phyloP scores from a whole-genome alignment of 1,139 yeast genomes.

The Scheffersomyces insectosa region DNA sequence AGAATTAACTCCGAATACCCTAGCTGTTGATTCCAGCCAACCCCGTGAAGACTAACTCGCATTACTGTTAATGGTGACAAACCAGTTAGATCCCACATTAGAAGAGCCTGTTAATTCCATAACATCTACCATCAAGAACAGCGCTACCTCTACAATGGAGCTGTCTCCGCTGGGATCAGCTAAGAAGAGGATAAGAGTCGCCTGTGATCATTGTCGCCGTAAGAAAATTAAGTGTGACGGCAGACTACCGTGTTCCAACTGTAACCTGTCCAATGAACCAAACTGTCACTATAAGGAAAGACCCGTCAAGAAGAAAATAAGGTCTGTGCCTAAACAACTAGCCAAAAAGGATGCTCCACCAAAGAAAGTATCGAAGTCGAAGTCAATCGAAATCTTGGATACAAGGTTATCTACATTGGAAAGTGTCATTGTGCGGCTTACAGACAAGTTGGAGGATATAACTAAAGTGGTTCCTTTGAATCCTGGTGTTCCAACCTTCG shows the following conservation, averaged over 20 bases:
- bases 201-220: slow-evolving; percentile 15
- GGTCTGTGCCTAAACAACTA: slow-evolving; percentile 1
- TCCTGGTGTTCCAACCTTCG: neutral
- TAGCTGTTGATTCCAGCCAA: no score
- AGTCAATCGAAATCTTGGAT: slow-evolving; percentile 21
- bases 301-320: slow-evolving; percentile 14
- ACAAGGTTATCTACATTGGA: slow-evolving; percentile 25
- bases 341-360: slow-evolving; percentile 1
- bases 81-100: no score
- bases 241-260: slow-evolving; percentile 11
- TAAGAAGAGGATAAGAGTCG: slow-evolving; percentile 8
- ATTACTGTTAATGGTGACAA: no score
- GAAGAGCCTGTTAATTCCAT: no score
- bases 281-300: slow-evolving; percentile 32
- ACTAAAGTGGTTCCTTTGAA: slow-evolving; percentile 2
- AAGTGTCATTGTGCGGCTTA: slow-evolving; percentile 19
- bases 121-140: no score
- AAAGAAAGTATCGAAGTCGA: slow-evolving; percentile 8
- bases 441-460: slow-evolving; percentile 15
- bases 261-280: slow-evolving; percentile 15
- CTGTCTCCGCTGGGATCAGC: no score
- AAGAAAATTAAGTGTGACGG: slow-evolving; percentile 18
- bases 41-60: no score
- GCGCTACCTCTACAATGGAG: no score
- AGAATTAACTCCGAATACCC: no score